Evolutionary conservation across 2,329 filamentous ascomycete genomes (phyloP).

Genomic region (Fusarium sp.): DNA sequence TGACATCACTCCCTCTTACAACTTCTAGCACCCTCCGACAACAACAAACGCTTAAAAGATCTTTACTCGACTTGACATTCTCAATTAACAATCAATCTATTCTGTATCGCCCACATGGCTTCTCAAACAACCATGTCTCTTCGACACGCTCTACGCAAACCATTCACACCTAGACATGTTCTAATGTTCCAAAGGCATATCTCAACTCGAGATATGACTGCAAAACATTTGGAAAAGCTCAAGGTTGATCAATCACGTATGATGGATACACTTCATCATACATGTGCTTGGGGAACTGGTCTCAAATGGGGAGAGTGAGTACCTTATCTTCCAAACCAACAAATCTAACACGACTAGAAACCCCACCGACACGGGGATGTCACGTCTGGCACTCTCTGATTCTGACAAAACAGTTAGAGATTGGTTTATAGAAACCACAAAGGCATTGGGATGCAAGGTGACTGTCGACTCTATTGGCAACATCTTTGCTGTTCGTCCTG

Average conservation of each 20-base stretch:
- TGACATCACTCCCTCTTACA: neutral
- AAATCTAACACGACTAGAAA: slow-evolving; percentile 33
- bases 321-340: fast-evolving
- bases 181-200: slow-evolving; percentile 9
- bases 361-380: slow-evolving; percentile 79
- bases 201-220: slow-evolving; percentile 44
- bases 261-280: slow-evolving; percentile 47
- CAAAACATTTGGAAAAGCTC: slow-evolving; percentile 36
- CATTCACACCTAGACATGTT: neutral
- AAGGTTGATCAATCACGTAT: slow-evolving; percentile 40
- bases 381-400: slow-evolving; percentile 79
- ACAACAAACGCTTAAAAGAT: neutral
- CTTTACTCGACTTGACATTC: neutral
- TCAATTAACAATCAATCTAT: neutral
- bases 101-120: neutral
- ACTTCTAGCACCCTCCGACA: slow-evolving; percentile 7
- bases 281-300: slow-evolving; percentile 43
- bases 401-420: slow-evolving; percentile 79
- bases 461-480: slow-evolving; percentile 85
- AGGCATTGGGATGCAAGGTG: slow-evolving; percentile 75
- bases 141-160: neutral
- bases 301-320: slow-evolving; percentile 44
- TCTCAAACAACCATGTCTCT: neutral
- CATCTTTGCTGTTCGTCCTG: slow-evolving; percentile 80
- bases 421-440: slow-evolving; percentile 79